A percentile compares a stretch with the other conserved stretches of the same genome.
phyloP scores from a whole-genome alignment of 768 basidiomycete species.

The Aureoboletus auriporus region DNA sequence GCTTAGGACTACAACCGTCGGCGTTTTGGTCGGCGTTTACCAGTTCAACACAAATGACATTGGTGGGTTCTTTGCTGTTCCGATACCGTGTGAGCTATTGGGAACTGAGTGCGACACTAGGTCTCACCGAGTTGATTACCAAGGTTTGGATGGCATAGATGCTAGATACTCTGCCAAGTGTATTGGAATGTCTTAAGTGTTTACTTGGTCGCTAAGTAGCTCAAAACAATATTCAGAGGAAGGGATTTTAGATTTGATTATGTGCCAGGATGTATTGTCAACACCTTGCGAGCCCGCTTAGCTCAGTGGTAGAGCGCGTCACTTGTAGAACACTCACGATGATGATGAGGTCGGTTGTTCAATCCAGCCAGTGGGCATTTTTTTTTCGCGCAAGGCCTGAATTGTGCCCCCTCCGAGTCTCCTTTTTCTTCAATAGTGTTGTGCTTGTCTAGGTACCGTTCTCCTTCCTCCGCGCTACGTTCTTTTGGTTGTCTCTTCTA shows the following conservation, averaged over 20 bases:
- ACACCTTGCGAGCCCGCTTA: constrained; percentile 28
- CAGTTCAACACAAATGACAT: constrained; percentile 99
- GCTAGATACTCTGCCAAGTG: background rate
- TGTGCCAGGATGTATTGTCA: too few relatives aligned
- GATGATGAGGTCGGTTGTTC: constrained; percentile 45
- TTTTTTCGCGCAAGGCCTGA: background rate
- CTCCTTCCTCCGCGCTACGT: too few relatives aligned
- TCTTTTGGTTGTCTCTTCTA: too few relatives aligned
- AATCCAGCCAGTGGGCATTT: constrained; percentile 40
- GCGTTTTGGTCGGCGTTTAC: constrained; percentile 85
- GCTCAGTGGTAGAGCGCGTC: constrained; percentile 46
- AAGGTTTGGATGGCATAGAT: constrained; percentile 77
- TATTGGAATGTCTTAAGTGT: background rate
- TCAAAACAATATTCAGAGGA: background rate
- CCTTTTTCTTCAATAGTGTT: too few relatives aligned
- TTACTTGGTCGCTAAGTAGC: constrained; percentile 1
- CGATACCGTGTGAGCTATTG: background rate
- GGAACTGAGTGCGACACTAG: constrained; percentile 35
- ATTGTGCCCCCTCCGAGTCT: too few relatives aligned
- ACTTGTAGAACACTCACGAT: constrained; percentile 36
- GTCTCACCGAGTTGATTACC: constrained; percentile 80
- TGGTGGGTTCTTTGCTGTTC: constrained; percentile 51
- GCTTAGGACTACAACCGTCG: constrained; percentile 73
- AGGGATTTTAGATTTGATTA: too few relatives aligned
- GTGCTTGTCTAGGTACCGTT: too few relatives aligned